phyloP scores from a whole-genome alignment of 768 basidiomycete genomes.

The Hebeloma cylindrosporum region DNA sequence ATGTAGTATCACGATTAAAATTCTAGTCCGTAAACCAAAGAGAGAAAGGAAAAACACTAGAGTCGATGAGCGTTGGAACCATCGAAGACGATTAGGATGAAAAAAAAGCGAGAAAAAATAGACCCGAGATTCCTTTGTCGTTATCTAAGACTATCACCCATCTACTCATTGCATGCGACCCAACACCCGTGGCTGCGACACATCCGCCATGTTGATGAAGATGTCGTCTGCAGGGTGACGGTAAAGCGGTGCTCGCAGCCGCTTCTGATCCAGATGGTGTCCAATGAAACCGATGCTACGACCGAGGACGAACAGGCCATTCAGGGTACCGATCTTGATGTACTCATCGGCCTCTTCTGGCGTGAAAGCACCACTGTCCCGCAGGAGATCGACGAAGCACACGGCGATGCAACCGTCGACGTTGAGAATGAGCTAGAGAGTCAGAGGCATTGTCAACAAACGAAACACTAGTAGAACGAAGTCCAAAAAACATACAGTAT shows the following conservation, averaged over 20 bases:
- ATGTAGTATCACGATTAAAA: too few relatives aligned
- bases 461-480: slow-evolving; percentile 1
- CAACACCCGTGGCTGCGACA: slow-evolving; percentile 79
- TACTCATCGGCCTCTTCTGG: slow-evolving; percentile 96
- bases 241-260: slow-evolving; percentile 89
- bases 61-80: too few relatives aligned
- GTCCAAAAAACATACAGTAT: slow-evolving; percentile 58
- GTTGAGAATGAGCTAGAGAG: slow-evolving; percentile 80
- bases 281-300: slow-evolving; percentile 98
- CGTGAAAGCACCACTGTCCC: slow-evolving; percentile 91
- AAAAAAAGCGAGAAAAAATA: not conserved
- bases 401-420: slow-evolving; percentile 96
- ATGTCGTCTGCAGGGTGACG: slow-evolving; percentile 95
- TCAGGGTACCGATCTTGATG: slow-evolving; percentile 94
- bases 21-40: too few relatives aligned
- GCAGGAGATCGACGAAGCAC: slow-evolving; percentile 93
- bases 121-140: slow-evolving; percentile 1
- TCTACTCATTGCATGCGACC: slow-evolving; percentile 50
- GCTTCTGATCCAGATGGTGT: slow-evolving; percentile 95
- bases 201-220: slow-evolving; percentile 91
- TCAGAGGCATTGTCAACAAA: slow-evolving; percentile 3
- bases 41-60: too few relatives aligned
- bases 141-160: too few relatives aligned
- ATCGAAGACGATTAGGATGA: too few relatives aligned
- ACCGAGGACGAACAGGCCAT: slow-evolving; percentile 96